These are phyloP conservation scores for Ustanciosporium gigantosporum DNA, from an alignment of 1,284 basidiomycete genomes.

Conservation along the genomic window DNA sequence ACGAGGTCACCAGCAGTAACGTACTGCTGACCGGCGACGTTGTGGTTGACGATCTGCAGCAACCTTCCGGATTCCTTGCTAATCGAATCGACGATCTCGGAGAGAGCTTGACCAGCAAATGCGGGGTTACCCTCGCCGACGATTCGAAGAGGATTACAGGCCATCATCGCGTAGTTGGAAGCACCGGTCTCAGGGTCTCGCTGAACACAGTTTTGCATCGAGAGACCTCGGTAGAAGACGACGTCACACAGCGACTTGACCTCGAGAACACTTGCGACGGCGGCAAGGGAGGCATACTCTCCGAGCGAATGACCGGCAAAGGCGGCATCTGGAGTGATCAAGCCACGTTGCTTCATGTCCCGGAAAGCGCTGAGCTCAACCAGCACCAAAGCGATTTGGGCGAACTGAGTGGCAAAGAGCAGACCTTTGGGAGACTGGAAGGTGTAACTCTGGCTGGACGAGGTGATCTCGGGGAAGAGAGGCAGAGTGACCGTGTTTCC, in stretches of 20 bases:
- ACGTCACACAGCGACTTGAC: slow-evolving; percentile 96
- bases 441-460: slow-evolving; percentile 70
- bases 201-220: slow-evolving; percentile 69
- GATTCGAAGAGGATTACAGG: slow-evolving; percentile 93
- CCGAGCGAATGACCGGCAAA: slow-evolving; percentile 98
- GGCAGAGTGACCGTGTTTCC: slow-evolving; percentile 68
- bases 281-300: slow-evolving; percentile 96
- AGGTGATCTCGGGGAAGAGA: slow-evolving; percentile 55
- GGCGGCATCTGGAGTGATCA: slow-evolving; percentile 85
- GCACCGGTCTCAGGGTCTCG: slow-evolving; percentile 42
- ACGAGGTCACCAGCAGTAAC: slow-evolving; percentile 95
- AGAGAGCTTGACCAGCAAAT: slow-evolving; percentile 82
- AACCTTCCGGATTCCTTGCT: slow-evolving; percentile 71
- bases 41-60: slow-evolving; percentile 84
- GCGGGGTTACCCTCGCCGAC: slow-evolving; percentile 61
- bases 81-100: slow-evolving; percentile 82
- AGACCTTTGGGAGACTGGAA: slow-evolving; percentile 95
- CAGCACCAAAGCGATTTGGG: slow-evolving; percentile 90
- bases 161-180: slow-evolving; percentile 89
- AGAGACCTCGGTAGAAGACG: slow-evolving; percentile 98
- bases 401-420: slow-evolving; percentile 96
- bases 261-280: slow-evolving; percentile 91
- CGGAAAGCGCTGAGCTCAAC: slow-evolving; percentile 97
- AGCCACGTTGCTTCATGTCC: slow-evolving; percentile 93
- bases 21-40: slow-evolving; percentile 76